phyloP scores from a whole-genome alignment of 2,329 filamentous ascomycete species.

The Cadophora luteo-olivacea region DNA sequence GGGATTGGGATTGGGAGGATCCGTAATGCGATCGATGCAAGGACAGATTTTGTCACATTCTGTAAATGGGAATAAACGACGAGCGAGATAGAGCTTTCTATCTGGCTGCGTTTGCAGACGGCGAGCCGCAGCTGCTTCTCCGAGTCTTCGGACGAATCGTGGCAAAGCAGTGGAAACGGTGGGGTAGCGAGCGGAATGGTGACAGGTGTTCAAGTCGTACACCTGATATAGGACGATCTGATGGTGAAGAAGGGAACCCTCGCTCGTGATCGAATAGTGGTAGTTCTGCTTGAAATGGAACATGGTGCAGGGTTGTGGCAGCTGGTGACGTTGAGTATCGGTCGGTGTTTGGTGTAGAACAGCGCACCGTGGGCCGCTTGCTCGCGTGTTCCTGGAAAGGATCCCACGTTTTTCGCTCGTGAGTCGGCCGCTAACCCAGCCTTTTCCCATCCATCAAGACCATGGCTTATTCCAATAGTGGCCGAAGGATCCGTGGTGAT shows the following conservation, averaged over 20 bases:
- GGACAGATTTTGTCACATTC: slow-evolving; percentile 27
- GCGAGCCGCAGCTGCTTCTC: slow-evolving; percentile 24
- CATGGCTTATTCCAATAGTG: background rate
- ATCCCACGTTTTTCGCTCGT: slow-evolving; percentile 35
- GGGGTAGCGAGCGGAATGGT: slow-evolving; percentile 29
- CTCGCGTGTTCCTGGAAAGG: slow-evolving; percentile 31
- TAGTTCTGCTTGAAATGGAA: slow-evolving; percentile 19
- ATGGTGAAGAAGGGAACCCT: slow-evolving; percentile 25
- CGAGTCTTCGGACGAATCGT: slow-evolving; percentile 32
- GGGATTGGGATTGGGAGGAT: slow-evolving; percentile 29
- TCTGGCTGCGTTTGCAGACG: slow-evolving; percentile 19
- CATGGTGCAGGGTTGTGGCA: slow-evolving; percentile 33
- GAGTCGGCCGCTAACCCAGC: slow-evolving; percentile 29
- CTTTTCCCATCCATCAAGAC: background rate
- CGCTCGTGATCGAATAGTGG: slow-evolving; percentile 25
- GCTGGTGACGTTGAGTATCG: slow-evolving; percentile 23
- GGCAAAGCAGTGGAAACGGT: slow-evolving; percentile 22
- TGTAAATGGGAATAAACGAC: slow-evolving; percentile 23
- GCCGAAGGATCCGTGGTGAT: background rate
- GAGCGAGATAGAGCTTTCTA: slow-evolving; percentile 23
- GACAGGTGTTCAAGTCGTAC: slow-evolving; percentile 28
- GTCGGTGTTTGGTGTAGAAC: slow-evolving; percentile 28
- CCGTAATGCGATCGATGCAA: slow-evolving; percentile 33
- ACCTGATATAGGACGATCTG: slow-evolving; percentile 34
- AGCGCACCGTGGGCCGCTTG: slow-evolving; percentile 26